These are phyloP conservation scores for Malbranchea zuffiana DNA, from an alignment of 2,329 filamentous ascomycete species.

Conservation along the genomic window DNA sequence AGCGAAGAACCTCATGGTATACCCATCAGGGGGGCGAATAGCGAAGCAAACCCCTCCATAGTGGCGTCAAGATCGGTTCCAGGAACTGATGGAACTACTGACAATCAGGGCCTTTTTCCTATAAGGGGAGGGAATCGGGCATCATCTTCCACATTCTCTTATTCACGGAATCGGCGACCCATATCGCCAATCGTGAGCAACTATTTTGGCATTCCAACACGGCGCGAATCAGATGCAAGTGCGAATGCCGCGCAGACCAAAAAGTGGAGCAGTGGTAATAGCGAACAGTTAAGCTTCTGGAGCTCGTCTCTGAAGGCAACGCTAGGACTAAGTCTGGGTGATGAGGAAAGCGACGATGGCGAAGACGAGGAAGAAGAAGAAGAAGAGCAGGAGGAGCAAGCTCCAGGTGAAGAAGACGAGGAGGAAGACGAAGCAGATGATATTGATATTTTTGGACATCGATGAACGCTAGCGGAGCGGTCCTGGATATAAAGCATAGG, in stretches of 20 bases:
- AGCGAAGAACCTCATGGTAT: slow-evolving; percentile 19
- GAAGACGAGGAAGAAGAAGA: slow-evolving; percentile 6
- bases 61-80: slow-evolving; percentile 3
- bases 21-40: slow-evolving; percentile 11
- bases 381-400: slow-evolving; percentile 8
- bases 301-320: not conserved
- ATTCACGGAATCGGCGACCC: slow-evolving; percentile 6
- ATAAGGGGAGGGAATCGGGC: not conserved
- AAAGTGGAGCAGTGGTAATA: not conserved
- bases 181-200: slow-evolving; percentile 11
- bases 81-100: not conserved
- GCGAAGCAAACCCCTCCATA: not conserved
- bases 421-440: slow-evolving; percentile 43
- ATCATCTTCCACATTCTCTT: not conserved
- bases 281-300: not conserved
- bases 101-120: not conserved
- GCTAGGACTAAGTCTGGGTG: no score
- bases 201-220: slow-evolving; percentile 11
- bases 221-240: slow-evolving; percentile 8
- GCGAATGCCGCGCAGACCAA: not conserved
- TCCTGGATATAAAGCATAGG: not conserved
- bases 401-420: slow-evolving; percentile 28
- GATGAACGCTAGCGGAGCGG: slow-evolving; percentile 23
- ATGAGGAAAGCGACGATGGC: slow-evolving; percentile 8
- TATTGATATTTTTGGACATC: slow-evolving; percentile 45